These are phyloP conservation scores for Terana coerulea DNA, from an alignment of 768 basidiomycete species.

Conservation along the genomic window DNA sequence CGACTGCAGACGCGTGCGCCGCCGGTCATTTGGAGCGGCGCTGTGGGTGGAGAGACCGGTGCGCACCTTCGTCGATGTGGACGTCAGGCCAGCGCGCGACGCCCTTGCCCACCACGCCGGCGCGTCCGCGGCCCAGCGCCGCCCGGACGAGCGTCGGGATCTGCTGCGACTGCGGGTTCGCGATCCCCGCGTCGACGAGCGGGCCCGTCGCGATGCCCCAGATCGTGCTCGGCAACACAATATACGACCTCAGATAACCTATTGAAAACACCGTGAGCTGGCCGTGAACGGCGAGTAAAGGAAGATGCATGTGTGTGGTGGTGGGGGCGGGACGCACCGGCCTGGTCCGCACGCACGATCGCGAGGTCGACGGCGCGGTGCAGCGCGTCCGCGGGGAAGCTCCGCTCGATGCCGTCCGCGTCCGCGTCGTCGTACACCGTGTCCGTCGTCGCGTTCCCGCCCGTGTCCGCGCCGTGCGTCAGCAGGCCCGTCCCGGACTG, in stretches of 20 bases:
- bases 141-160: constrained; percentile 47
- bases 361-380: constrained; percentile 48
- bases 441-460: constrained; percentile 34
- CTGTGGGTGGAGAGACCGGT: too few species aligned
- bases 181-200: constrained; percentile 48
- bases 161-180: constrained; percentile 49
- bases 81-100: constrained; percentile 58
- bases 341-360: constrained; percentile 42
- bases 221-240: constrained; percentile 54
- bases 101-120: constrained; percentile 54
- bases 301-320: not conserved
- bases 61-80: constrained; percentile 49
- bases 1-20: not conserved
- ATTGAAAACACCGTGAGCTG: too few species aligned
- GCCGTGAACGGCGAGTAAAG: not conserved
- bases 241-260: constrained; percentile 51
- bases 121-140: constrained; percentile 43
- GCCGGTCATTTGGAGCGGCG: too few species aligned
- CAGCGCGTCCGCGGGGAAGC: constrained; percentile 36
- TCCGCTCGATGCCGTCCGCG: constrained; percentile 34
- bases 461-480: constrained; percentile 34
- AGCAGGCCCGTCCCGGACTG: constrained; percentile 21
- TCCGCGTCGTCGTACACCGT: constrained; percentile 47
- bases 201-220: constrained; percentile 49
- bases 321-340: constrained; percentile 30